Percentiles rank a stretch among this genome's conserved stretches.
phyloP scores from a whole-genome alignment of 148 eudicot genomes.

The Fagopyrum esculentum region DNA sequence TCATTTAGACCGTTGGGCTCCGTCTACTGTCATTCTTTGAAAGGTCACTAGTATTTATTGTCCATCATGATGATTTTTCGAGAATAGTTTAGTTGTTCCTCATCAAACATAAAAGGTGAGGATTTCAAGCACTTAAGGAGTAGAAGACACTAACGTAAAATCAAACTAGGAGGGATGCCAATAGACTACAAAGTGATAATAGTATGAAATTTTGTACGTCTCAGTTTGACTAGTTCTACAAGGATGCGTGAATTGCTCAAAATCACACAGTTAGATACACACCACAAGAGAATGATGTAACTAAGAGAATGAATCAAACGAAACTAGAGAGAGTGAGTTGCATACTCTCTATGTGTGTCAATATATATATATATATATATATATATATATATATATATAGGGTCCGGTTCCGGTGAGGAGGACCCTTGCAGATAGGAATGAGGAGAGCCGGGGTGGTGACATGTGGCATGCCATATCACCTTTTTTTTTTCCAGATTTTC shows the following conservation, averaged over 20 bases:
- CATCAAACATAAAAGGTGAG: background rate
- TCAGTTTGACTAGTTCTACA: constrained; percentile 4
- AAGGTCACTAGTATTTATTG: background rate
- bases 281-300: constrained; percentile 13
- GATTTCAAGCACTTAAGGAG: background rate
- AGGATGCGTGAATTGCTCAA: background rate
- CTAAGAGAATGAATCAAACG: constrained; percentile 12
- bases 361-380: no score
- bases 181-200: background rate
- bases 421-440: no score
- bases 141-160: background rate
- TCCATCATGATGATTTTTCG: background rate
- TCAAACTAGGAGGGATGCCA: background rate
- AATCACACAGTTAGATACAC: background rate
- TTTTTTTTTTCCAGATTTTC: no score
- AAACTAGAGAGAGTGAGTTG: background rate
- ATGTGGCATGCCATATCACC: no score
- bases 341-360: constrained; percentile 7
- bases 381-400: no score
- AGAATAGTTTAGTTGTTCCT: background rate
- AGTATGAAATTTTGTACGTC: constrained; percentile 3
- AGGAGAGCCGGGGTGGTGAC: no score
- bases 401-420: no score
- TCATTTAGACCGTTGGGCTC: background rate
- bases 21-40: background rate